Evolutionary conservation across 2,329 filamentous ascomycete species (phyloP), one percentile per base, ranked within the genome.

Genomic region (Rhynchosporium secalis): DNA sequence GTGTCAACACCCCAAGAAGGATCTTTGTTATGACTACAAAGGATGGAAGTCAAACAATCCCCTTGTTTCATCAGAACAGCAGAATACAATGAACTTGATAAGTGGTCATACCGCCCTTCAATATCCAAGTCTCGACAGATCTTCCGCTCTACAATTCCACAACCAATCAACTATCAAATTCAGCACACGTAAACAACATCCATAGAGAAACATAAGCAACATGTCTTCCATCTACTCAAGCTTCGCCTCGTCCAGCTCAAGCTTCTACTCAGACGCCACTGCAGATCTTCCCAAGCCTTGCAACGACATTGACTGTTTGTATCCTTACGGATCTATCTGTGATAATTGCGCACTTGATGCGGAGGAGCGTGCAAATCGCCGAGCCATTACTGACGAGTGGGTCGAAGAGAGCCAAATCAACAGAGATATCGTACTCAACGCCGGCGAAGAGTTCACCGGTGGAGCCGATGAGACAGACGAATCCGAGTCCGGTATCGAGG

Each of bases 51-150:
- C 36, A 41, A 6, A 52, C 47, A 43, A 59, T 26, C 57, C 12
- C 15, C 51, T 59, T 43, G 26, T 59, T 20, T 43, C 36, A 10
- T 12, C 26, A 59, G 57, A 59, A 59, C 57, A 52, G 38, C 15
- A 29, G 5, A 8, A 20, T 26, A 45, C 26, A 38, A n/a, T 40
- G 20, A 8, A 36, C 26, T 15, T 54, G 29, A 46, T 36, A 60
- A 54, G 9, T 6, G 4, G 13, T 7, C 12, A 15, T 7, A 52
- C 4, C 26, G 43, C 10, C 4, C 29, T 3, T 58, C n/a, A 29
- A 46, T 6, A 47, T 47, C 36, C 15, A 28, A 43, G 29, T 33
- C 57, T 36, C 2, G 10, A 8, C 33, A 57, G 40, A 31, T 5
- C 9, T n/a, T 57, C 20, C 20, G 1, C 20, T 46, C n/a, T 9